Evolutionary conservation across 495 filamentous ascomycete species (phyloP).

Genomic region (Lophiostoma macrostomum): DNA sequence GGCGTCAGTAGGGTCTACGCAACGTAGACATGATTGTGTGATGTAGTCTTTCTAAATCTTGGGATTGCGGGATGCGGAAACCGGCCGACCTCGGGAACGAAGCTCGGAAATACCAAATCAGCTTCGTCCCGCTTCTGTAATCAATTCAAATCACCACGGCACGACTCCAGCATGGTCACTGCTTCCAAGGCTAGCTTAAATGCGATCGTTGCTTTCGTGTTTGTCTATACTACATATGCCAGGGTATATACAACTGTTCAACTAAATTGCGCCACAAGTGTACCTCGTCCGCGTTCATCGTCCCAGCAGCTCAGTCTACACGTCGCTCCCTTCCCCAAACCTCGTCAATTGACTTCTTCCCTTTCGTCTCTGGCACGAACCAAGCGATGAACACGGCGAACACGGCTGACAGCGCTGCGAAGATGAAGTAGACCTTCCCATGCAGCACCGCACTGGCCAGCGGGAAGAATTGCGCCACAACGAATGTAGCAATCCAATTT

Average conservation of each 20-base stretch:
- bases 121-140: slow-evolving; percentile 5
- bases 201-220: too few species aligned
- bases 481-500: slow-evolving; percentile 87
- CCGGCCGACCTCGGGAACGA: slow-evolving; percentile 12
- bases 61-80: slow-evolving; percentile 14
- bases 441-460: slow-evolving; percentile 70
- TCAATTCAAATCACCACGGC: slow-evolving; percentile 17
- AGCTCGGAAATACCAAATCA: not conserved
- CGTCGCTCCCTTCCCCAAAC: slow-evolving; percentile 75
- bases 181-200: not conserved
- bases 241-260: not conserved
- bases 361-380: slow-evolving; percentile 80
- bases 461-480: slow-evolving; percentile 92
- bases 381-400: slow-evolving; percentile 64
- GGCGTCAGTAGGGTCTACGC: not conserved
- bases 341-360: slow-evolving; percentile 75
- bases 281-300: not conserved
- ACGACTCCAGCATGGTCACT: not conserved
- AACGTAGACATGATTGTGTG: slow-evolving; percentile 2
- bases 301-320: slow-evolving; percentile 19
- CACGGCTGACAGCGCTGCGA: slow-evolving; percentile 66
- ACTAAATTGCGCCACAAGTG: not conserved
- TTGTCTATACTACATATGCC: not conserved
- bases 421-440: slow-evolving; percentile 85
- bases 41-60: not conserved